A percentile compares a stretch with the other conserved stretches of the same genome.
phyloP scores from a whole-genome alignment of 176 grass and related monocot genomes.

The Juncus effusus region DNA sequence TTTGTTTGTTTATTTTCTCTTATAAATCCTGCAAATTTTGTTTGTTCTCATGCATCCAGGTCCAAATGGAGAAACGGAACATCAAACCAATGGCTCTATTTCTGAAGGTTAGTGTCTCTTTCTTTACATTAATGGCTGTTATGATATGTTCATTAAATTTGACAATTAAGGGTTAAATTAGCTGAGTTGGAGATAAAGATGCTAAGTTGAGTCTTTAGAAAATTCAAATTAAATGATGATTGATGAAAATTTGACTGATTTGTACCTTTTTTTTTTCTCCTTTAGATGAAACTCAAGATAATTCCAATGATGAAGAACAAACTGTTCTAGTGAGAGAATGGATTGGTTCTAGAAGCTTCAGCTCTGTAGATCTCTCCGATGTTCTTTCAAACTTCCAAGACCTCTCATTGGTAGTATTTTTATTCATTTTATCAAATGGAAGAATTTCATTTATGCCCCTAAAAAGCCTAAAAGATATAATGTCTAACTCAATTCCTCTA shows the following conservation, averaged over 20 bases:
- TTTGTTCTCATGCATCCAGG: slow-evolving; percentile 27
- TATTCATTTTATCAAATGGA: neutral
- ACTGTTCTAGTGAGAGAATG: slow-evolving; percentile 62
- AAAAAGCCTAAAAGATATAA: neutral
- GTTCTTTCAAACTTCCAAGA: slow-evolving; percentile 74
- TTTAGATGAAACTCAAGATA: slow-evolving; percentile 94
- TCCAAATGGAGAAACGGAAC: slow-evolving; percentile 41
- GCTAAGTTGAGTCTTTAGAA: too few species aligned
- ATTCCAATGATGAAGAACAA: slow-evolving; percentile 59
- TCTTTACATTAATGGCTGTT: neutral
- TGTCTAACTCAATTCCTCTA: slow-evolving; percentile 21
- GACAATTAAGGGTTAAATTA: too few species aligned
- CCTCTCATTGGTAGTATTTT: slow-evolving; percentile 53
- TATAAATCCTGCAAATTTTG: neutral
- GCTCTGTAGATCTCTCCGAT: slow-evolving; percentile 54
- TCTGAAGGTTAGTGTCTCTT: slow-evolving; percentile 69
- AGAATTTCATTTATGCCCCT: slow-evolving; percentile 1
- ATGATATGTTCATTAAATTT: too few species aligned
- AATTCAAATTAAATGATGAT: too few species aligned
- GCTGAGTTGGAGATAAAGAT: too few species aligned
- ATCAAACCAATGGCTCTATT: slow-evolving; percentile 43
- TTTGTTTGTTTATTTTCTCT: slow-evolving; percentile 23
- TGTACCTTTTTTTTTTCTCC: slow-evolving; percentile 12
- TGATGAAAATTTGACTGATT: neutral
- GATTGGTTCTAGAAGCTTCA: slow-evolving; percentile 53